phyloP scores from a whole-genome alignment of 805 yeast genomes.

The Millerago galiae region DNA sequence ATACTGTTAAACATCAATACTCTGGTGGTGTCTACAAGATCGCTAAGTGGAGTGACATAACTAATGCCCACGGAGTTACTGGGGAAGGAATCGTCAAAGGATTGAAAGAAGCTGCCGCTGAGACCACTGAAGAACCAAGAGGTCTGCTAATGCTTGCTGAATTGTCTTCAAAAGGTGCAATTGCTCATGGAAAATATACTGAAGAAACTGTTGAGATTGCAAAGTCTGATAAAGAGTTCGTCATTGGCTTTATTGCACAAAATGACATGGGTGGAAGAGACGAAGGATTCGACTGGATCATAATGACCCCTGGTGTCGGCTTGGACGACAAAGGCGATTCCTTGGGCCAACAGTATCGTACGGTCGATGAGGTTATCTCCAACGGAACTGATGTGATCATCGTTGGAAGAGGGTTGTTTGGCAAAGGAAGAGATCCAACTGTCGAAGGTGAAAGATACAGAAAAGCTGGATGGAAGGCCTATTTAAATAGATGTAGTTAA shows the following conservation, averaged over 20 bases:
- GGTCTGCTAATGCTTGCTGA: constrained; percentile 95
- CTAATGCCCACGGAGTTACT: constrained; percentile 96
- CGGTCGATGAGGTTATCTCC: constrained; percentile 76
- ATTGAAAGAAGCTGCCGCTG: constrained; percentile 66
- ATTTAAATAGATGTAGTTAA: constrained; percentile 35
- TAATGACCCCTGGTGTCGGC: constrained; percentile 98
- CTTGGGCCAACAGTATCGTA: constrained; percentile 93
- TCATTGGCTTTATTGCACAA: constrained; percentile 95
- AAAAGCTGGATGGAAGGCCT: constrained; percentile 94
- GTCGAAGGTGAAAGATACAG: constrained; percentile 85
- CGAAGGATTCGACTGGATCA: constrained; percentile 90
- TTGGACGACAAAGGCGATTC: constrained; percentile 94
- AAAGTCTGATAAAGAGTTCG: constrained; percentile 78
- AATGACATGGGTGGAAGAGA: constrained; percentile 75
- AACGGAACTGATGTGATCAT: constrained; percentile 93
- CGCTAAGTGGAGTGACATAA: constrained; percentile 93
- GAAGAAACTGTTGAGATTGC: constrained; percentile 85
- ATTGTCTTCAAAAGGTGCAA: constrained; percentile 85
- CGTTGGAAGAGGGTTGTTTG: constrained; percentile 97
- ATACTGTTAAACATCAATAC: constrained; percentile 92
- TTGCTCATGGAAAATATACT: constrained; percentile 91
- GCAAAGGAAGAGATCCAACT: constrained; percentile 86
- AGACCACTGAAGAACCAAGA: constrained; percentile 69
- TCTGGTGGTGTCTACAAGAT: constrained; percentile 84
- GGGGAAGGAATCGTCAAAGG: constrained; percentile 93